phyloP scores from a whole-genome alignment of 2,329 filamentous ascomycete genomes.

The Ophiostoma fasciatum region DNA sequence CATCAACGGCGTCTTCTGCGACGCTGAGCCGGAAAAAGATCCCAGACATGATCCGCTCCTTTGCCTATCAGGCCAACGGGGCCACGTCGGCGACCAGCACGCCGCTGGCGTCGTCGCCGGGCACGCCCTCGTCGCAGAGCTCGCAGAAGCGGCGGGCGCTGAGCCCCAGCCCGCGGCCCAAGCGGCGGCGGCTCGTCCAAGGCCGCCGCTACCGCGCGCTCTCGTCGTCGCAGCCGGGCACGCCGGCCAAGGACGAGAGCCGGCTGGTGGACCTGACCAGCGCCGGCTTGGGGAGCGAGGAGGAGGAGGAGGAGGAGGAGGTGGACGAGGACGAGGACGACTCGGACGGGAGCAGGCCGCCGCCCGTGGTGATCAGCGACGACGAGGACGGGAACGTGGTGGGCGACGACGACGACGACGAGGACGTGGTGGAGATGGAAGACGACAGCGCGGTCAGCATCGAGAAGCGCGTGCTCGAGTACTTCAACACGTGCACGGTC shows the following conservation, averaged over 20 bases:
- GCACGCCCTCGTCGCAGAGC: slow-evolving; percentile 6
- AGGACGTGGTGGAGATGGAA: slow-evolving; percentile 16
- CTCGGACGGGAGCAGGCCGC: slow-evolving; percentile 10
- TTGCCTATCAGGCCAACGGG: slow-evolving; percentile 7
- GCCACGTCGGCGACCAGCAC: not conserved
- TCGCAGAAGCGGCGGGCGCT: slow-evolving; percentile 5
- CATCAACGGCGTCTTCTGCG: not conserved
- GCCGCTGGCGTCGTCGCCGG: slow-evolving; percentile 5
- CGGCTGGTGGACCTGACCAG: slow-evolving; percentile 16
- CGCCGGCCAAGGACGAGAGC: slow-evolving; percentile 12
- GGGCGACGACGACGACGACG: slow-evolving; percentile 23
- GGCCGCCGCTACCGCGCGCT: slow-evolving; percentile 11
- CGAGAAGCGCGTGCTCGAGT: slow-evolving; percentile 46
- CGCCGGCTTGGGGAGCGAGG: slow-evolving; percentile 14
- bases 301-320: slow-evolving; percentile 19
- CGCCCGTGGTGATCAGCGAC: slow-evolving; percentile 6
- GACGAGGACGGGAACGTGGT: slow-evolving; percentile 6
- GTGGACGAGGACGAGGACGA: slow-evolving; percentile 27
- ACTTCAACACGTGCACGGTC: slow-evolving; percentile 66
- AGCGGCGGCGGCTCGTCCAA: slow-evolving; percentile 17
- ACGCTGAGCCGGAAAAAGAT: slow-evolving; percentile 3
- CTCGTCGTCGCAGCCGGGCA: slow-evolving; percentile 11
- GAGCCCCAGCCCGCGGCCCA: slow-evolving; percentile 10
- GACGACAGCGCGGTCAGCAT: not conserved
- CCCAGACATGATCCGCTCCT: slow-evolving; percentile 10